Evolutionary conservation across 345 rosid genomes (phyloP).

Genomic region (Mangifera indica): DNA sequence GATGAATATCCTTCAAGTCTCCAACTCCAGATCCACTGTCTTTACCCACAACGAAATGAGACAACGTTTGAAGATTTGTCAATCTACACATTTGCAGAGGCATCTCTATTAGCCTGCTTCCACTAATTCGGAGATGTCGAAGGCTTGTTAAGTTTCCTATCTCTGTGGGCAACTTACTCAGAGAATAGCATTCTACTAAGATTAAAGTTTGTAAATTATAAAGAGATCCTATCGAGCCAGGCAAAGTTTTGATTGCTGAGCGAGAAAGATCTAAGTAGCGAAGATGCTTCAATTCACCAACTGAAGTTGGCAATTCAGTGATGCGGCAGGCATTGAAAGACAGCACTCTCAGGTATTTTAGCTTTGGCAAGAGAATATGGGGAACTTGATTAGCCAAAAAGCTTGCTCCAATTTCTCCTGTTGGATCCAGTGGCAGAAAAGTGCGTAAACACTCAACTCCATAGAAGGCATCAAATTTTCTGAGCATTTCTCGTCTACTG

Average conservation of each 20-base stretch:
- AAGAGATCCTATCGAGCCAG: background rate
- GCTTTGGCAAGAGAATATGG: constrained; percentile 8
- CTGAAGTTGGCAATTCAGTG: constrained; percentile 18
- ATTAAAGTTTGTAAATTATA: constrained; percentile 21
- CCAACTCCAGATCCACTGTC: constrained; percentile 1
- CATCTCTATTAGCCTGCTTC: constrained; percentile 12
- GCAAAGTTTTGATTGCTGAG: constrained; percentile 9
- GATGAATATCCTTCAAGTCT: constrained; percentile 16
- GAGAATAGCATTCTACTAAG: constrained; percentile 13
- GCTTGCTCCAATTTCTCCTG: constrained; percentile 9
- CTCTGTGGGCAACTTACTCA: constrained; percentile 12
- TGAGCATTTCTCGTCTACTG: background rate
- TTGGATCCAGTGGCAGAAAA: constrained; percentile 20
- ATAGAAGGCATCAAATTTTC: constrained; percentile 18
- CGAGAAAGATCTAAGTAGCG: constrained; percentile 19
- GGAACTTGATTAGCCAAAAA: constrained; percentile 17
- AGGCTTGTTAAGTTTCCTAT: constrained; percentile 11
- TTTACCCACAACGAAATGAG: constrained; percentile 20
- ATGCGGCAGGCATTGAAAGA: constrained; percentile 14
- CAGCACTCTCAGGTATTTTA: constrained; percentile 8
- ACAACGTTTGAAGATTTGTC: constrained; percentile 17
- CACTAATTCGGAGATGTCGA: constrained; percentile 17
- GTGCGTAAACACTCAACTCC: constrained; percentile 15
- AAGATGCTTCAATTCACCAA: constrained; percentile 17
- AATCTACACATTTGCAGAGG: constrained; percentile 13